A percentile compares a stretch with the other conserved stretches of the same genome.
Evolutionary conservation across 768 basidiomycete species (phyloP).

Genomic region (Termitomyces sp.): DNA sequence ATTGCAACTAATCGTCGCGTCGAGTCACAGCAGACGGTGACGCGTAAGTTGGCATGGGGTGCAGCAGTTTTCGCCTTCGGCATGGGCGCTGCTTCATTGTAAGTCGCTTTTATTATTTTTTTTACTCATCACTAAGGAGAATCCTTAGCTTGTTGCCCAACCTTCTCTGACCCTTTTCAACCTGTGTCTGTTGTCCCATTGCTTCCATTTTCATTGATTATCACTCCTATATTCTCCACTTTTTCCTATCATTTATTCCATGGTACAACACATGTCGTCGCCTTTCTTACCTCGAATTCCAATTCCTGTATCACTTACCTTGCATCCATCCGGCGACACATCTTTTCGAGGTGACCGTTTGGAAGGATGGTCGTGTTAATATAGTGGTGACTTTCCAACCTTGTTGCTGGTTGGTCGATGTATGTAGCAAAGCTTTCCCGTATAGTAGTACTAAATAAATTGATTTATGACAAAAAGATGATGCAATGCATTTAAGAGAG

Average conservation of each 20-base stretch:
- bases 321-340: conserved; percentile 9
- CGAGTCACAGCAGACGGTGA: conserved; percentile 56
- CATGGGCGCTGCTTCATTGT: conserved; percentile 64
- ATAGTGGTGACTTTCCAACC: background rate
- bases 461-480: conserved; percentile 4
- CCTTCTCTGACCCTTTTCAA: conserved; percentile 37
- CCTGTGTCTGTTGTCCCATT: background rate
- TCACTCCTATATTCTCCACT: background rate
- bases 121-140: conserved; percentile 4
- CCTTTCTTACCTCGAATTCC: conserved; percentile 10
- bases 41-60: conserved; percentile 81
- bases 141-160: conserved; percentile 45
- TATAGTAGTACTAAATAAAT: conserved; percentile 11
- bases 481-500: conserved; percentile 2
- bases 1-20: conserved; percentile 63
- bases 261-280: conserved; percentile 3
- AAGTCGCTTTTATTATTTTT: conserved; percentile 27
- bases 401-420: conserved; percentile 10
- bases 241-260: background rate
- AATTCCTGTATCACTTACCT: conserved; percentile 14
- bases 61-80: conserved; percentile 81
- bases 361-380: background rate
- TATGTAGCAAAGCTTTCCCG: conserved; percentile 14
- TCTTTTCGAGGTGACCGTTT: conserved; percentile 1
- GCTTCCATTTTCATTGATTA: background rate